Conservation (phyloP, 208 protist genomes). For the Wallacemonas sp. region DNA sequence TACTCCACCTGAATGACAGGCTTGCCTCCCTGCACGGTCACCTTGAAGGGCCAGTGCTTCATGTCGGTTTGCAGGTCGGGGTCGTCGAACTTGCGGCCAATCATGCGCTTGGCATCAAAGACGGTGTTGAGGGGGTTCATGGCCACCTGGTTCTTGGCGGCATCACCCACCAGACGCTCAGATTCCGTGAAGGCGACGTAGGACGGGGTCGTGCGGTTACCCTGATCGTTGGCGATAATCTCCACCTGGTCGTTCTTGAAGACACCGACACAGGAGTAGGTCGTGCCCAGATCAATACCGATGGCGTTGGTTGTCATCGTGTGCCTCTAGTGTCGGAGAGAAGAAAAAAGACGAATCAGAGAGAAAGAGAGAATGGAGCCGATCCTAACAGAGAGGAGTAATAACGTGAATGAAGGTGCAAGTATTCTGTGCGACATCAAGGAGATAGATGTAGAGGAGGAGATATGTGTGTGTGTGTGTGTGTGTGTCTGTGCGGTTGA, state of each 20-base stretch:
- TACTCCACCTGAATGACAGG: constrained; percentile 76
- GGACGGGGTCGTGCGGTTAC: constrained; percentile 94
- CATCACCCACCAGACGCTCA: constrained; percentile 87
- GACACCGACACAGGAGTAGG: constrained; percentile 97
- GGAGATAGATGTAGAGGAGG: background rate
- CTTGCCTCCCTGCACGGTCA: constrained; percentile 86
- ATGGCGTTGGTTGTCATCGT: constrained; percentile 47
- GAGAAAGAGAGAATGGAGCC: background rate
- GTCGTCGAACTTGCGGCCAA: constrained; percentile 93
- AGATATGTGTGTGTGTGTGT: background rate
- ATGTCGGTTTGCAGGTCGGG: constrained; percentile 92
- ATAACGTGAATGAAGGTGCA: no score
- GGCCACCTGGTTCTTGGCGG: constrained; percentile 89
- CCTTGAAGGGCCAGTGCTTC: constrained; percentile 93
- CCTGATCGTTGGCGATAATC: constrained; percentile 93
- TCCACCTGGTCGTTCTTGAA: constrained; percentile 94
- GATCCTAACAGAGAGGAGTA: constrained; percentile 1
- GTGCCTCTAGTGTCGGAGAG: background rate
- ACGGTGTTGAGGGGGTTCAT: constrained; percentile 93
- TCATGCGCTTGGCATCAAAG: constrained; percentile 92
- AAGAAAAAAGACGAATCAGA: background rate
- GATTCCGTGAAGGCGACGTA: constrained; percentile 96
- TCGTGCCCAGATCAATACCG: constrained; percentile 96
- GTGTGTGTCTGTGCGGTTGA: background rate
- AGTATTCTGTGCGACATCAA: no score